Conservation (phyloP, 495 filamentous ascomycete genomes). For the Penicillium nucicola region DNA sequence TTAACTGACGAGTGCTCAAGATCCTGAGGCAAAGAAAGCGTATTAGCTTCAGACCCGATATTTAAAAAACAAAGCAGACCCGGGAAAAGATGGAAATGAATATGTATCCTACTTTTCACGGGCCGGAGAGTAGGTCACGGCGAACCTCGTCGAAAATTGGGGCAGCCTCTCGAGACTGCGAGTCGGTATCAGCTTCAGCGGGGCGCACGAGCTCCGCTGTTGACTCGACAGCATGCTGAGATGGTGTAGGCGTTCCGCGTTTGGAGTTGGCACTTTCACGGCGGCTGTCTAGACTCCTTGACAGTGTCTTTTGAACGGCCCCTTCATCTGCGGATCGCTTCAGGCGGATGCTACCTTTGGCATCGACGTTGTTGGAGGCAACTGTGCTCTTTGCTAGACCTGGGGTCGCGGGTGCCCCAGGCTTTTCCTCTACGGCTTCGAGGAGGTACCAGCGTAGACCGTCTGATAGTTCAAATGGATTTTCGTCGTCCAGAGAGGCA, state of each 20-base stretch:
- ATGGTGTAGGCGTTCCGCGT: conserved; percentile 50
- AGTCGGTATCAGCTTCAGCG: conserved; percentile 29
- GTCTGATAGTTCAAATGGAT: conserved; percentile 95
- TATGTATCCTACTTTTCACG: conserved; percentile 35
- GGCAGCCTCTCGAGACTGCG: conserved; percentile 33
- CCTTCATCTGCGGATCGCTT: conserved; percentile 53
- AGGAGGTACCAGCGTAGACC: conserved; percentile 94
- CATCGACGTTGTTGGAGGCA: conserved; percentile 82
- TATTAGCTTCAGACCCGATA: conserved; percentile 1
- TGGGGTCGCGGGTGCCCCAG: conserved; percentile 88
- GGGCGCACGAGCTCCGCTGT: conserved; percentile 34
- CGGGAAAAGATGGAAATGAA: conserved; percentile 19
- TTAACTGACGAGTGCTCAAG: neutral
- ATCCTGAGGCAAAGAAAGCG: neutral
- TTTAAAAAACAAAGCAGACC: conserved; percentile 3
- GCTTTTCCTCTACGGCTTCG: conserved; percentile 90
- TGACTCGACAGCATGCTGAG: conserved; percentile 34
- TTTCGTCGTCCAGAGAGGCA: conserved; percentile 80
- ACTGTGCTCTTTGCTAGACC: conserved; percentile 88
- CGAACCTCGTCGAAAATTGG: conserved; percentile 50
- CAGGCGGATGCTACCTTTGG: conserved; percentile 64
- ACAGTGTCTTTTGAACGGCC: conserved; percentile 71
- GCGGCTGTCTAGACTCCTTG: conserved; percentile 83
- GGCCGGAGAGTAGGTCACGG: conserved; percentile 44
- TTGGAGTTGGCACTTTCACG: conserved; percentile 81